These are phyloP conservation scores for Tylopilus subfusipes DNA, from an alignment of 768 basidiomycete genomes.

Conservation along the genomic window DNA sequence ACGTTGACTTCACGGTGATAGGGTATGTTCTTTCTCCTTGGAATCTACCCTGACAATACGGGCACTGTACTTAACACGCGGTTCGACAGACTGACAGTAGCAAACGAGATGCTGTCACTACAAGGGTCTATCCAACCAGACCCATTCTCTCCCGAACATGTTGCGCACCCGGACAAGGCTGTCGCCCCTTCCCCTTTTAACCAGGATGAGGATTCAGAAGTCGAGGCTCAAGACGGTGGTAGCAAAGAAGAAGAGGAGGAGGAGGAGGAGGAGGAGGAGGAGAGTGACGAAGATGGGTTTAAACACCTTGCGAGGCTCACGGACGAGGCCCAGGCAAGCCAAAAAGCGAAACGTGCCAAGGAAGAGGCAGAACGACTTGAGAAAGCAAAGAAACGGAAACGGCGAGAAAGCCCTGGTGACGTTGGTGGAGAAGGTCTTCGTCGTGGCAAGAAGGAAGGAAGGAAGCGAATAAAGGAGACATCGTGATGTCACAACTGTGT, in stretches of 20 bases:
- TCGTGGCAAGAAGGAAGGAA: conserved; percentile 8
- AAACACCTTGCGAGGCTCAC: conserved; percentile 28
- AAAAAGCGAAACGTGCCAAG: conserved; percentile 24
- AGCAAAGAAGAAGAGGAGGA: conserved; percentile 4
- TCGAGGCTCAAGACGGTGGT: conserved; percentile 9
- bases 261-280: conserved; percentile 14
- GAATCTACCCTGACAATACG: background rate
- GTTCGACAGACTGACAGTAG: conserved; percentile 67
- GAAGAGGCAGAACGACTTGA: conserved; percentile 26
- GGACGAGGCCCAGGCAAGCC: conserved; percentile 28
- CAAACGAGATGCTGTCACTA: conserved; percentile 91
- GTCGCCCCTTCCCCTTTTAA: background rate
- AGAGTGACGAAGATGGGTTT: conserved; percentile 33
- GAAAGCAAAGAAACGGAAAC: conserved; percentile 32
- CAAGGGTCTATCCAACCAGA: conserved; percentile 78
- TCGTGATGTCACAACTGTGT: conserved; percentile 5
- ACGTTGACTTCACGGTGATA: conserved; percentile 80
- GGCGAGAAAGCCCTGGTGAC: conserved; percentile 18
- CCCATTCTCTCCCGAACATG: conserved; percentile 66
- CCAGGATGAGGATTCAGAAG: conserved; percentile 17
- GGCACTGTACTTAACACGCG: conserved; percentile 3
- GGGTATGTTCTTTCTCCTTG: conserved; percentile 46
- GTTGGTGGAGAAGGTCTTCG: conserved; percentile 4
- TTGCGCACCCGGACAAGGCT: conserved; percentile 28
- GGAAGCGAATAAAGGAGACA: conserved; percentile 15